Conservation (phyloP, 2,329 filamentous ascomycete genomes). For the Ophiosphaerella korrae region DNA sequence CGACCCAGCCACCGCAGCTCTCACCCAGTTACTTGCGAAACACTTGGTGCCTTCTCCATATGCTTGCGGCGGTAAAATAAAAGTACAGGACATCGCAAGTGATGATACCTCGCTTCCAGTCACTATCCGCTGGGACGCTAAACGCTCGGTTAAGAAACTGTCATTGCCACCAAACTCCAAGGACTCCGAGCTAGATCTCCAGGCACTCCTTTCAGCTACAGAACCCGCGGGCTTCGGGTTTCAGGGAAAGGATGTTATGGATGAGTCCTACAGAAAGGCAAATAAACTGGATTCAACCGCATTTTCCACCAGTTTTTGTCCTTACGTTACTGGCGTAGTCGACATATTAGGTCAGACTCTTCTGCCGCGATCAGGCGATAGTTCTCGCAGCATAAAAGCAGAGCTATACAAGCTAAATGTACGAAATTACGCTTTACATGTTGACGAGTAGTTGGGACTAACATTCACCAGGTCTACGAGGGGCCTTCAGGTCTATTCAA, state of each 20-base stretch:
- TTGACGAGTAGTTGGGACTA: background rate
- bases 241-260: constrained; percentile 54
- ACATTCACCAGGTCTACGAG: constrained; percentile 54
- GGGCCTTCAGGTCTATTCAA: constrained; percentile 58
- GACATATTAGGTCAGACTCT: constrained; percentile 56
- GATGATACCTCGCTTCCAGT: background rate
- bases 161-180: background rate
- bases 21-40: background rate
- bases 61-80: constrained; percentile 7
- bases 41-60: background rate
- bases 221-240: constrained; percentile 58
- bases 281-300: constrained; percentile 54
- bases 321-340: constrained; percentile 59
- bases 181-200: background rate
- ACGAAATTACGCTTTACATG: background rate
- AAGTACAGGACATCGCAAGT: background rate
- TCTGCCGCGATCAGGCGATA: constrained; percentile 35
- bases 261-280: constrained; percentile 61
- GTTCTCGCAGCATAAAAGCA: constrained; percentile 48
- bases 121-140: constrained; percentile 13
- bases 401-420: constrained; percentile 66
- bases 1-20: background rate
- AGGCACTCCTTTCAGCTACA: constrained; percentile 23
- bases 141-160: constrained; percentile 4
- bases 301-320: constrained; percentile 59